phyloP scores from a whole-genome alignment of 495 filamentous ascomycete species.

The Podospora pseudocomata region DNA sequence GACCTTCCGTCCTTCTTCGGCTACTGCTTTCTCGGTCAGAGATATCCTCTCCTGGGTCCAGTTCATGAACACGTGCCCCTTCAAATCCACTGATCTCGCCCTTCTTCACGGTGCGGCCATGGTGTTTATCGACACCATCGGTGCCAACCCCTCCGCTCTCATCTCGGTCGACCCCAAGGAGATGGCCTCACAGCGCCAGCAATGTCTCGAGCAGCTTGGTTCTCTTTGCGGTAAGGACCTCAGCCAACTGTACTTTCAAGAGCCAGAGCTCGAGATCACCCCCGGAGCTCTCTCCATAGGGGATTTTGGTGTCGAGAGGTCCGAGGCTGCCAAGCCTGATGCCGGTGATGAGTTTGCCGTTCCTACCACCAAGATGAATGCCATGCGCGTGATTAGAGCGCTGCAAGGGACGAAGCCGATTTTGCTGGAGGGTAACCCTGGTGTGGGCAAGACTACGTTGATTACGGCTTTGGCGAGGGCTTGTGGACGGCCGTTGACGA shows the following conservation, averaged over 20 bases:
- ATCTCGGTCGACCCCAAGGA: constrained; percentile 60
- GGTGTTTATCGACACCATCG: constrained; percentile 92
- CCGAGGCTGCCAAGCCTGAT: constrained; percentile 43
- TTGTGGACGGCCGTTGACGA: constrained; percentile 73
- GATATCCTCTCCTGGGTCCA: constrained; percentile 91
- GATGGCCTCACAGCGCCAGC: constrained; percentile 57
- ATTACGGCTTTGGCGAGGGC: constrained; percentile 77
- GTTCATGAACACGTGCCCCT: constrained; percentile 69
- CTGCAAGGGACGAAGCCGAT: constrained; percentile 86
- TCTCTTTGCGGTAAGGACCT: constrained; percentile 63
- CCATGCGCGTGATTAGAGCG: constrained; percentile 86
- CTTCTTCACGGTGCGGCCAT: constrained; percentile 87
- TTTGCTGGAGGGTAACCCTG: constrained; percentile 89
- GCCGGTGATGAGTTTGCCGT: constrained; percentile 74
- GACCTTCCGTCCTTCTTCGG: constrained; percentile 66
- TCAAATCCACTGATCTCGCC: constrained; percentile 38
- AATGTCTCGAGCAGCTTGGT: constrained; percentile 69
- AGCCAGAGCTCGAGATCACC: constrained; percentile 45
- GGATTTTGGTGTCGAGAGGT: constrained; percentile 62
- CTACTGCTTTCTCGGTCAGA: constrained; percentile 76
- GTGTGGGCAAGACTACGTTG: constrained; percentile 95
- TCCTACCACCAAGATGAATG: constrained; percentile 84
- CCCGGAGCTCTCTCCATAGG: constrained; percentile 59
- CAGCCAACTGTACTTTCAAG: constrained; percentile 56
- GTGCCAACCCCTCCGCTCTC: constrained; percentile 86